Evolutionary conservation across 441 rosid species (phyloP), one percentile per base, ranked within the genome.

Genomic region (Adansonia gregorii): DNA sequence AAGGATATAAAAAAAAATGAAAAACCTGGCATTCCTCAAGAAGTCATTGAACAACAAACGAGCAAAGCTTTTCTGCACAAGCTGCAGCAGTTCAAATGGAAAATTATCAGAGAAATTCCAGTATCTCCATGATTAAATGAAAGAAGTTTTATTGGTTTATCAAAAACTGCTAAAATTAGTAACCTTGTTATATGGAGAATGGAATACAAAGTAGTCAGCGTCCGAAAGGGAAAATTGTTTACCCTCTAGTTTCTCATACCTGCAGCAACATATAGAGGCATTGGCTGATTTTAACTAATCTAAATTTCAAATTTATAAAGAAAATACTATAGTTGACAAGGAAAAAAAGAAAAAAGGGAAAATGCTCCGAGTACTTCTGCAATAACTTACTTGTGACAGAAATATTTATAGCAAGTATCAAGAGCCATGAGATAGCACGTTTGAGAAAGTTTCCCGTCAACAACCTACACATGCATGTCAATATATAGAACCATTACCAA

Each of bases 341-440:
- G 39, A 31, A 71, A 20, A 52, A 2, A 31, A 4, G 3, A 31
- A 31, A 31, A 31, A 31, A 4, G 39, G 39, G 66, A 77, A 79
- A 67, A 63, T 71, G 52, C 5, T 59, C 56, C 73, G 67, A 2
- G 46, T 41, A 61, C 39, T 73, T 61, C 10, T 19, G 71, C 35
- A 63, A 56, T 27, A 56, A 78, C 93, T 79, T 85, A 97, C 98
- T 97, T 97, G 80, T 88, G 81, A 83, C 97, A 93, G 41, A 93
- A 88, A 78, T 84, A 81, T 78, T 90, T 89, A 81, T 97, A 97
- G 87, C 99, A 94, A 73, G 93, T 72, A 86, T 97, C 99, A 76
- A 97, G 90, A 79, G 99, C 98, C 97, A 92, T 90, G 72, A 94
- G 95, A 85, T 97, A 97, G 89, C 98, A 97, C n/a, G 98, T 94